Evolutionary conservation across 1,284 basidiomycete genomes (phyloP), one percentile per base, ranked within the genome.

Genomic region (Salmacisia buchloeana): DNA sequence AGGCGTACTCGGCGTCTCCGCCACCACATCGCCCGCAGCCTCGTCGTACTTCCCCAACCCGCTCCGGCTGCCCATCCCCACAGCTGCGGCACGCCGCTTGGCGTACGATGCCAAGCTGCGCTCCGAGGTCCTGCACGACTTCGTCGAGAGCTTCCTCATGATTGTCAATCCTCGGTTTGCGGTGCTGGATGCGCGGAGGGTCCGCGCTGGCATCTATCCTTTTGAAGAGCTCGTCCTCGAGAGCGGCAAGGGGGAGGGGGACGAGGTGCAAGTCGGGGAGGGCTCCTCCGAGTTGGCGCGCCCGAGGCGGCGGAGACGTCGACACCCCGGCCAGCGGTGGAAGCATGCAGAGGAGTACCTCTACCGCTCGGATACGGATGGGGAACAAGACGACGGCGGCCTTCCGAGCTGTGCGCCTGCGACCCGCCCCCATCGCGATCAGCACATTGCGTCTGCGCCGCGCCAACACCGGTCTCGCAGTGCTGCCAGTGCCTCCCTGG

Each of bases 91-190:
- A 2, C 49, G 49, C 21, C 49, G 49, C 23, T 9, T 54, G 5
- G 49, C 49, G 13, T 18, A 18, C 25, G 49, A 54, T 29, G 15
- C 49, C 1, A 25, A 54, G 29, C 49, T 54, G 1, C 66, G 72
- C 41, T 63, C 65, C 31, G 70, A 67, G 27, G 69, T 75, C 39
- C 67, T 74, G 46, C 64, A 67, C 18, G 69, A 72, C 33, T 63
- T 74, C 25, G 59, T 73, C 52, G 72, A 74, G 41, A 72, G 69
- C 21, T 75, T 69, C 64, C 73, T 75, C 29, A 66, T 63, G 9
- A 67, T 73, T 2, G 72, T 75, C 34, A 72, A 75, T 59, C 63
- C 67, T 1, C 65, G 73, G 6, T 38, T 72, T 13, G 70, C 73
- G 10, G 59, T 75, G 45, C 60, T 75, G 21, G 69, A 75, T 27